Percentiles rank a stretch among this genome's conserved stretches.
Conservation (phyloP, 495 filamentous ascomycete genomes). For the Hypoxylon cercidicola region DNA sequence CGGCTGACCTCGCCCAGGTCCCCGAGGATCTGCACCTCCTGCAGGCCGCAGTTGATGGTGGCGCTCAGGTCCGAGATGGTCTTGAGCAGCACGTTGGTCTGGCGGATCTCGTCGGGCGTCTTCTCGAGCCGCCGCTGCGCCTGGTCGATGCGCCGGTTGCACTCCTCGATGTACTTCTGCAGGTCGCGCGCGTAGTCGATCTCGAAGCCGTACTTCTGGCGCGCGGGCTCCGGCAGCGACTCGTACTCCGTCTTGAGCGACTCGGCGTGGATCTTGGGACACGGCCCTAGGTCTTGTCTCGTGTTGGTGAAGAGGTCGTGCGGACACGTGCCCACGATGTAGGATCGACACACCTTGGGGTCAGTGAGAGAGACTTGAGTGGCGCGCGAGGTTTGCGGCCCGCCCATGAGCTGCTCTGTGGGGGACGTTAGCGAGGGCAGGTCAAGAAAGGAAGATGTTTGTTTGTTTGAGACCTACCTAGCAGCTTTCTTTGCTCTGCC, state of each 20-base stretch:
- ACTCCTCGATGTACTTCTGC: conserved; percentile 94
- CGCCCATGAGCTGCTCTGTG: conserved; percentile 84
- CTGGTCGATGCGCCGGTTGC: conserved; percentile 90
- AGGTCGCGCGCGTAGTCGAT: conserved; percentile 97
- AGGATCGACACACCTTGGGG: conserved; percentile 93
- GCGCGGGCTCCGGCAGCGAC: conserved; percentile 69
- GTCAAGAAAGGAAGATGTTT: conserved; percentile 7
- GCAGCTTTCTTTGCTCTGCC: conserved; percentile 93
- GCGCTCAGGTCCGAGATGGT: conserved; percentile 82
- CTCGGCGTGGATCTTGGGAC: conserved; percentile 90
- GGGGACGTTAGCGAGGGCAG: conserved; percentile 31
- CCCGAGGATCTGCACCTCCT: conserved; percentile 87
- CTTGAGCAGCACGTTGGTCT: conserved; percentile 94
- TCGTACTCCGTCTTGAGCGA: conserved; percentile 90
- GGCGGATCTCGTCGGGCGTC: conserved; percentile 95
- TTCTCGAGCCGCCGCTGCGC: conserved; percentile 94
- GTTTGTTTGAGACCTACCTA: conserved; percentile 66
- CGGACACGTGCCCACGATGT: conserved; percentile 92
- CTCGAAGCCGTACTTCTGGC: conserved; percentile 86
- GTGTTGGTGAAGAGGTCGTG: conserved; percentile 99
- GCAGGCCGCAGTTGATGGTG: conserved; percentile 82
- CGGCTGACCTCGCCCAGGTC: conserved; percentile 81
- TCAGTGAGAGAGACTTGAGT: conserved; percentile 89
- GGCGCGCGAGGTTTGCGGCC: conserved; percentile 73
- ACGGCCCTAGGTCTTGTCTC: conserved; percentile 94